phyloP scores from a whole-genome alignment of 2,329 filamentous ascomycete species.

The Aureobasidium sp. region DNA sequence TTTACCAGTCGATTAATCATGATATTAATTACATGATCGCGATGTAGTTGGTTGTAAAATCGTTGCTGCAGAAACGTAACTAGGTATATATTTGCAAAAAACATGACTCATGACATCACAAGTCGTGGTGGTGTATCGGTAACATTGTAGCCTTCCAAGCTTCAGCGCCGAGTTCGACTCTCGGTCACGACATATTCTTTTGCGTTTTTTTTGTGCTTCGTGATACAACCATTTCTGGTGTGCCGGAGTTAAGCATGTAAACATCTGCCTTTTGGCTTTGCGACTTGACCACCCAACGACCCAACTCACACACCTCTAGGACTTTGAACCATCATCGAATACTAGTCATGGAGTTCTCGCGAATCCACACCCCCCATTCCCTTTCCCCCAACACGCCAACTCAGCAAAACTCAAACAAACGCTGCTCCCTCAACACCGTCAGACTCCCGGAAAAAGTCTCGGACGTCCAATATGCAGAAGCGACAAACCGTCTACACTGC shows the following conservation, averaged over 20 bases:
- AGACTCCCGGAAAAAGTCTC: too few relatives aligned
- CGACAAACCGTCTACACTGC: neutral
- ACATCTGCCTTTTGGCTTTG: neutral
- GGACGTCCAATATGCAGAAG: neutral
- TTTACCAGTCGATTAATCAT: too few relatives aligned
- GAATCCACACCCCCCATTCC: too few relatives aligned
- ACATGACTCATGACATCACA: neutral
- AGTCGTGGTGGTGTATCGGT: neutral
- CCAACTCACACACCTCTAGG: too few relatives aligned
- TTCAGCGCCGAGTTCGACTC: neutral
- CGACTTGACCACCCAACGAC: too few relatives aligned
- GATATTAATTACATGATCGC: too few relatives aligned
- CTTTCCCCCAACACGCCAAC: too few relatives aligned
- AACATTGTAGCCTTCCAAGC: neutral
- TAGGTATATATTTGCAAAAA: neutral
- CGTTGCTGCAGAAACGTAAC: too few relatives aligned
- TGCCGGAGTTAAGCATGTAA: too few relatives aligned
- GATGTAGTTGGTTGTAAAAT: too few relatives aligned
- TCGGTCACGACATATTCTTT: neutral
- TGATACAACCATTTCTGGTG: neutral
- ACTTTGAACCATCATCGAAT: too few relatives aligned
- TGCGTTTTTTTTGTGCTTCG: neutral
- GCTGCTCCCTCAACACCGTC: neutral
- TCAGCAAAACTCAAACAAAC: neutral
- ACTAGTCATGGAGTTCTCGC: too few relatives aligned